Conservation (phyloP, 2,329 filamentous ascomycete genomes). For the Akanthomyces uredinophilus region DNA sequence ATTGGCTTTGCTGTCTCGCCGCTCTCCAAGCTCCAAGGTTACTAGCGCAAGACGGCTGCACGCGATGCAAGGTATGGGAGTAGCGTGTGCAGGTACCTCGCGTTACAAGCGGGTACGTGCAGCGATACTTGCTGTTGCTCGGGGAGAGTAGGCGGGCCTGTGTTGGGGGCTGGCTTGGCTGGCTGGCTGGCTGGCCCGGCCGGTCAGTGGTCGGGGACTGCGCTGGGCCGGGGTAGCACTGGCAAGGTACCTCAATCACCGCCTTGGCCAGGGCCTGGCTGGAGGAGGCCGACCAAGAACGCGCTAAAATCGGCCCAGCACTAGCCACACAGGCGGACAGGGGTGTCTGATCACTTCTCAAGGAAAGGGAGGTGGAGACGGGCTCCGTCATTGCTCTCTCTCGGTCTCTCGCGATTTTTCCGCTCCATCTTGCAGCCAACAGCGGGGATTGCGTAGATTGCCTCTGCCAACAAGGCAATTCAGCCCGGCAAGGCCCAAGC, state of each 20-base stretch:
- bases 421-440: not conserved
- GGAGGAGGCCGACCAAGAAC: not conserved
- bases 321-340: constrained; percentile 11
- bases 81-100: constrained; percentile 6
- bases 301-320: constrained; percentile 7
- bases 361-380: not conserved
- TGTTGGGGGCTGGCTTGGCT: too few species aligned
- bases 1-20: constrained; percentile 1
- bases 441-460: not conserved
- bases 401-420: not conserved
- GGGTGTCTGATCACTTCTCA: not conserved
- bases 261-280: too few species aligned
- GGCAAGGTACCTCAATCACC: not conserved
- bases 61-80: not conserved
- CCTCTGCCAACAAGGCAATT: not conserved
- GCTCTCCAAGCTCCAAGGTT: not conserved
- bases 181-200: too few species aligned
- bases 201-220: not conserved
- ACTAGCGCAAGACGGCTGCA: not conserved
- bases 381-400: not conserved
- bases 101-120: constrained; percentile 12
- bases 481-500: constrained; percentile 1
- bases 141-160: not conserved
- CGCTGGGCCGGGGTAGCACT: not conserved
- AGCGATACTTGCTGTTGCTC: not conserved